Evolutionary conservation across 2,329 filamentous ascomycete genomes (phyloP).

Genomic region (Xylogone sp.): DNA sequence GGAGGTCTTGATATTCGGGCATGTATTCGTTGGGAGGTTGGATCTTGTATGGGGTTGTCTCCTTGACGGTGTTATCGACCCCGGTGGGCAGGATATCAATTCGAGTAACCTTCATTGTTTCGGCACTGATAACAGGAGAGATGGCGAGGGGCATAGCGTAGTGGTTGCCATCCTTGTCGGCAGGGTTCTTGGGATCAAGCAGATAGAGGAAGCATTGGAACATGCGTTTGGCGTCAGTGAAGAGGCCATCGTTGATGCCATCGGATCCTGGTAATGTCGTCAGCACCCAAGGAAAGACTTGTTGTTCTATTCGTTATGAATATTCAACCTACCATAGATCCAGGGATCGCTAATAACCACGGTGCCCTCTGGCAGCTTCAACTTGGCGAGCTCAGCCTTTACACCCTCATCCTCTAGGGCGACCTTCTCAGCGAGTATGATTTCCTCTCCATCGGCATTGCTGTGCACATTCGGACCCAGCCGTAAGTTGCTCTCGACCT

Average conservation of each 20-base stretch:
- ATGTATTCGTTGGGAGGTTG: slow-evolving; percentile 59
- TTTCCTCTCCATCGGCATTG: slow-evolving; percentile 56
- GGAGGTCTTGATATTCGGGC: slow-evolving; percentile 55
- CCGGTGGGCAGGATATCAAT: slow-evolving; percentile 69
- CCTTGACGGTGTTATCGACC: slow-evolving; percentile 52
- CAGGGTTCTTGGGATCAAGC: slow-evolving; percentile 55
- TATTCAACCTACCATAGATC: slow-evolving; percentile 49
- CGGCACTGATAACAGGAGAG: slow-evolving; percentile 62
- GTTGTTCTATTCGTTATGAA: no score
- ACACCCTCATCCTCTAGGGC: slow-evolving; percentile 53
- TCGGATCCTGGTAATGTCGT: slow-evolving; percentile 40
- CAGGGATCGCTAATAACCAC: slow-evolving; percentile 59
- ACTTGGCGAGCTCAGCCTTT: slow-evolving; percentile 56
- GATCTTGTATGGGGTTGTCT: slow-evolving; percentile 53
- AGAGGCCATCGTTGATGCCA: slow-evolving; percentile 42
- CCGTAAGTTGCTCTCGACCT: slow-evolving; percentile 53
- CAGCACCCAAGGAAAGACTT: slow-evolving; percentile 1
- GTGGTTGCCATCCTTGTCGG: slow-evolving; percentile 62
- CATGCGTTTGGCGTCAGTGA: slow-evolving; percentile 40
- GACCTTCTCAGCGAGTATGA: slow-evolving; percentile 52
- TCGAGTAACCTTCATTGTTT: slow-evolving; percentile 60
- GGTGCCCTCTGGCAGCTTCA: slow-evolving; percentile 56
- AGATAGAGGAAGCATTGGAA: slow-evolving; percentile 67
- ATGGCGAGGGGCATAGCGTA: slow-evolving; percentile 64
- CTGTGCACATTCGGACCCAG: slow-evolving; percentile 56